phyloP scores from a whole-genome alignment of 768 basidiomycete species.

The Boletellus ananiceps region DNA sequence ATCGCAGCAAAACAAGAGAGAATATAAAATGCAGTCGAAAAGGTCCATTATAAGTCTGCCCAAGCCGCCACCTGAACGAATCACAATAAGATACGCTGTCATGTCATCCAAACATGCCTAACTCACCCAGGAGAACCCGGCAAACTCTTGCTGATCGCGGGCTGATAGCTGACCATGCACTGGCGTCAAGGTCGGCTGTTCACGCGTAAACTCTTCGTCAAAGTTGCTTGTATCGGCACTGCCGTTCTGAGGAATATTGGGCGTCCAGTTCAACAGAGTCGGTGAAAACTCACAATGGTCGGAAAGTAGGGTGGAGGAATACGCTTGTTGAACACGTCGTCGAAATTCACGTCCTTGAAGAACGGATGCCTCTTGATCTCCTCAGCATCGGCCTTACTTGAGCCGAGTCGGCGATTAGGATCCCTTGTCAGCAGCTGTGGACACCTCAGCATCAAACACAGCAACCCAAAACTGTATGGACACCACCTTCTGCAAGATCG shows the following conservation, averaged over 20 bases:
- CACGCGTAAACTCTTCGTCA: constrained; percentile 94
- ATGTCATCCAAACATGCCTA: background rate
- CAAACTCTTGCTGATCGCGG: constrained; percentile 92
- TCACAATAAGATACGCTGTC: background rate
- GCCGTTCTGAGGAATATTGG: constrained; percentile 51
- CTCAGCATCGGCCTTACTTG: constrained; percentile 87
- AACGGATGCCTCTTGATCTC: constrained; percentile 97
- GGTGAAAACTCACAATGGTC: constrained; percentile 65
- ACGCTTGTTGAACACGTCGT: constrained; percentile 95
- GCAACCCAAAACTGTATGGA: constrained; percentile 1
- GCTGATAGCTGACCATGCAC: constrained; percentile 90
- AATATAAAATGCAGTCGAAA: constrained; percentile 24
- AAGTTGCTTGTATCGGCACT: constrained; percentile 90
- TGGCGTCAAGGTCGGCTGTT: constrained; percentile 95
- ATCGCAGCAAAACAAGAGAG: constrained; percentile 31
- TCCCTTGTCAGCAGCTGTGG: constrained; percentile 86
- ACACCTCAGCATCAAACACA: constrained; percentile 2
- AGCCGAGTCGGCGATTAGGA: constrained; percentile 84
- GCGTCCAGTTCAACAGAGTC: constrained; percentile 2
- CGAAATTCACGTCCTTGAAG: constrained; percentile 97
- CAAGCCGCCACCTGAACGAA: constrained; percentile 40
- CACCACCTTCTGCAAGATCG: constrained; percentile 84
- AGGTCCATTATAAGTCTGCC: constrained; percentile 48
- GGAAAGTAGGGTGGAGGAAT: constrained; percentile 98
- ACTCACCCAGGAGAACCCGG: constrained; percentile 91